A percentile compares a stretch with the other conserved stretches of the same genome.
Evolutionary conservation across 2,329 filamentous ascomycete genomes (phyloP).

Genomic region (Ceratocystis papillata): DNA sequence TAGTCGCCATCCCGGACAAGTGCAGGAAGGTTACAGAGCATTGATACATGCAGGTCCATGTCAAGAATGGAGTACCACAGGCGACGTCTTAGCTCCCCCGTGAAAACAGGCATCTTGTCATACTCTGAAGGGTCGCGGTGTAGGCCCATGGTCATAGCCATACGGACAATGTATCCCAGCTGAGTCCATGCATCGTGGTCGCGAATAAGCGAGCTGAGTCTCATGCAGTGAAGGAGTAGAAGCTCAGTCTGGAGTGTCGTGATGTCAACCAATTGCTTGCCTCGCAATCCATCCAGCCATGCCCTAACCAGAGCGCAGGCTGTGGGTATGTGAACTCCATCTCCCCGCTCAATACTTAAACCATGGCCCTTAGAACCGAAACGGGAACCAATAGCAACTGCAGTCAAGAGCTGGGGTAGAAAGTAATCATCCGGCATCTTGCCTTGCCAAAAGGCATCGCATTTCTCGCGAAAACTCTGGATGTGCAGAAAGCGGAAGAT

Average conservation of each 20-base stretch:
- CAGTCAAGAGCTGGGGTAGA: slow-evolving; percentile 43
- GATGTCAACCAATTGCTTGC: slow-evolving; percentile 44
- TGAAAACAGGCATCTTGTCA: slow-evolving; percentile 40
- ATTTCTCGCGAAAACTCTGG: slow-evolving; percentile 42
- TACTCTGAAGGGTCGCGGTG: slow-evolving; percentile 48
- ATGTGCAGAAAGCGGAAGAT: slow-evolving; percentile 45
- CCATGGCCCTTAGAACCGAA: slow-evolving; percentile 43
- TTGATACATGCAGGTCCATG: slow-evolving; percentile 45
- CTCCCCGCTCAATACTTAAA: slow-evolving; percentile 40
- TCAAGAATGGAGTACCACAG: slow-evolving; percentile 48
- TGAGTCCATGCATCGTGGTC: slow-evolving; percentile 45
- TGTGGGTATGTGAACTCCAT: slow-evolving; percentile 47
- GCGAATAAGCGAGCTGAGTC: slow-evolving; percentile 41
- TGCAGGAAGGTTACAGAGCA: slow-evolving; percentile 43
- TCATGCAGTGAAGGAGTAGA: slow-evolving; percentile 42
- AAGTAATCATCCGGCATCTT: slow-evolving; percentile 40
- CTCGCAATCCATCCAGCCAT: slow-evolving; percentile 43
- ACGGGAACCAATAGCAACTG: slow-evolving; percentile 44
- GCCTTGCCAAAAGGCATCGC: slow-evolving; percentile 43
- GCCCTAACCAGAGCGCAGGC: slow-evolving; percentile 44
- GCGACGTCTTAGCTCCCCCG: slow-evolving; percentile 44
- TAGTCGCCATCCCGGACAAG: slow-evolving; percentile 44
- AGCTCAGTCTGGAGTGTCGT: slow-evolving; percentile 45
- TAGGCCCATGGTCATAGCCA: slow-evolving; percentile 50
- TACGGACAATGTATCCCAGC: slow-evolving; percentile 44